Evolutionary conservation across 1,284 basidiomycete genomes (phyloP).

Genomic region (Ganoderma boninense): DNA sequence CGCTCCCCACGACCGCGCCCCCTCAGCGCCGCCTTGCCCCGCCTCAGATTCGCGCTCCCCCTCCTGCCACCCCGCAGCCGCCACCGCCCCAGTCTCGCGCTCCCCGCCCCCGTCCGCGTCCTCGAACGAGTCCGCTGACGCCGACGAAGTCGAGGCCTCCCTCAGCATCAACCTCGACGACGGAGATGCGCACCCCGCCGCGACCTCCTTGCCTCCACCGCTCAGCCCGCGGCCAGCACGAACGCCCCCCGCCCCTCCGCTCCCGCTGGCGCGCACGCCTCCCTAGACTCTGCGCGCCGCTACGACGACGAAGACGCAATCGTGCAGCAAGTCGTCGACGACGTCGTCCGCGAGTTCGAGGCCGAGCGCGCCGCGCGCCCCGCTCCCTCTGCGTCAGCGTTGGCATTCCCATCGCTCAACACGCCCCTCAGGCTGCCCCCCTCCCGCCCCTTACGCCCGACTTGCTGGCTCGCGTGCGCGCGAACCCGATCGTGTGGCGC

Average conservation of each 20-base stretch:
- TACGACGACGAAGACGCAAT: neutral
- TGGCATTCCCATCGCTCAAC: too few species aligned
- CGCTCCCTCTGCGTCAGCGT: neutral
- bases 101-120: neutral
- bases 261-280: constrained; percentile 1
- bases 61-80: too few species aligned
- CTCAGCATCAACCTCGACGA: neutral
- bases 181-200: neutral
- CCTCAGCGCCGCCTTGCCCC: neutral
- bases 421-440: too few species aligned
- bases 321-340: neutral
- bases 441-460: too few species aligned
- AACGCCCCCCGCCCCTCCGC: neutral
- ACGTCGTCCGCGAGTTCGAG: neutral
- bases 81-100: neutral
- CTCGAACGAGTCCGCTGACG: neutral
- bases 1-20: neutral
- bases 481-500: too few species aligned
- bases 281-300: neutral
- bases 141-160: neutral
- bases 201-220: neutral
- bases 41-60: neutral
- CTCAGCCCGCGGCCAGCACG: neutral
- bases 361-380: constrained; percentile 1
- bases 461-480: neutral